Evolutionary conservation across 306 rosid species (phyloP), one percentile per base, ranked within the genome.

Genomic region (Trifolium pratense): DNA sequence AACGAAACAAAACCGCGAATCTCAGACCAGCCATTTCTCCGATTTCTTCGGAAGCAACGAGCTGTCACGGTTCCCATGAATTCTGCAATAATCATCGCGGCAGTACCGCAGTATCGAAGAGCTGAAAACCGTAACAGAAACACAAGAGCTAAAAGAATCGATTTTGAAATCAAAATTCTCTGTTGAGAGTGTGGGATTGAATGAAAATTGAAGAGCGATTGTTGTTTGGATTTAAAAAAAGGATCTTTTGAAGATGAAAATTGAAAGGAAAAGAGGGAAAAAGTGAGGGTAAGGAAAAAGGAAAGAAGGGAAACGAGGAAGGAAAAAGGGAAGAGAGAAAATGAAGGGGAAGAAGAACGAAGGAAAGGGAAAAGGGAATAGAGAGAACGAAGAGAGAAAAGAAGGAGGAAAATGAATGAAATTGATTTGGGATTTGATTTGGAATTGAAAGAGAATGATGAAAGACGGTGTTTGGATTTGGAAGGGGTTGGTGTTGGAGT

Each of bases 31-130:
- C 68, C 64, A 26, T 59, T 83, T 42, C 49, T 83, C 86, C 0
- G 71, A 5, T 43, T 65, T 6, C 70, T 65, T 23, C 76, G 17
- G 75, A 14, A 64, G 76, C 84, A 14, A 2, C 88, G 83, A 0
- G 93, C 90, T 0, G 82, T 82, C 2, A 88, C 84, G 10, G 51
- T 85, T 9, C 98, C 98, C 6, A 81, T 84, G 48, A 93, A 69
- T 29, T 93, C 98, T 2, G 97, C 94, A 0, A 93, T 93, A 70
- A 93, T 93, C 97, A 89, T 88, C 9, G 98, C 88, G 6, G 98
- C 96, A 0, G 98, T 78, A 70, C 97, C 87, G 45, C 98, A 93
- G 69, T 88, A 91, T 12, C 93, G 77, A 18, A 93, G 96, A 13
- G 96, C 94, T 51, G 91, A 96, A 45, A 93, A 93, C 1, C 98